Evolutionary conservation across 257 asterid genomes (phyloP).

Genomic region (Lithospermum erythrorhizon): DNA sequence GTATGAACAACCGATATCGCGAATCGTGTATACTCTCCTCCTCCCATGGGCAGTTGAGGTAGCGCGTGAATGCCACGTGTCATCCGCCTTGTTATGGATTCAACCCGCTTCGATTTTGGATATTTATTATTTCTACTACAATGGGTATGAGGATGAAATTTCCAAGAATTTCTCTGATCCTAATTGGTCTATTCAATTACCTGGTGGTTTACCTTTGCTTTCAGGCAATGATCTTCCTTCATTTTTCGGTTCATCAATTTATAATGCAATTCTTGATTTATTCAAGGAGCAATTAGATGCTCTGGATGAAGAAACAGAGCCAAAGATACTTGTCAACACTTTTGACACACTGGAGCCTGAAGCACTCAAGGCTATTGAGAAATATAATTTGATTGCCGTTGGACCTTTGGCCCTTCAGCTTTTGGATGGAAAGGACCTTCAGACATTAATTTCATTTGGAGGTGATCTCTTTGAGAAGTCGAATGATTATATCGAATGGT

Average conservation of each 20-base stretch:
- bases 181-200: neutral
- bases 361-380: slow-evolving; percentile 17
- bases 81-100: slow-evolving; percentile 49
- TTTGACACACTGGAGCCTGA: slow-evolving; percentile 30
- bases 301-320: slow-evolving; percentile 20
- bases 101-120: slow-evolving; percentile 51
- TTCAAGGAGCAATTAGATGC: slow-evolving; percentile 36
- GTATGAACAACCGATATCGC: slow-evolving; percentile 33
- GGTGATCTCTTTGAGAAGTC: slow-evolving; percentile 18
- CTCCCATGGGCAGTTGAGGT: slow-evolving; percentile 45
- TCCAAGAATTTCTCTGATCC: neutral
- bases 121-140: slow-evolving; percentile 42
- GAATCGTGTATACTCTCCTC: slow-evolving; percentile 37
- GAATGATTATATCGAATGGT: slow-evolving; percentile 12
- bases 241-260: slow-evolving; percentile 20
- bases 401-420: slow-evolving; percentile 44
- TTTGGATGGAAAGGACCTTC: slow-evolving; percentile 25
- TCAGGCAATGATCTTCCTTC: slow-evolving; percentile 44
- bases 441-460: slow-evolving; percentile 27
- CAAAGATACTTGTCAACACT: slow-evolving; percentile 37
- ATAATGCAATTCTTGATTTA: slow-evolving; percentile 12
- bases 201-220: slow-evolving; percentile 19
- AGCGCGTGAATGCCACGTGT: slow-evolving; percentile 40
- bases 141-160: slow-evolving; percentile 31
- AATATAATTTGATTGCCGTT: slow-evolving; percentile 20